Base-by-base conservation (phyloP, 202 grass and related monocot species). In the Bolboschoenoplectus hybrid region DNA sequence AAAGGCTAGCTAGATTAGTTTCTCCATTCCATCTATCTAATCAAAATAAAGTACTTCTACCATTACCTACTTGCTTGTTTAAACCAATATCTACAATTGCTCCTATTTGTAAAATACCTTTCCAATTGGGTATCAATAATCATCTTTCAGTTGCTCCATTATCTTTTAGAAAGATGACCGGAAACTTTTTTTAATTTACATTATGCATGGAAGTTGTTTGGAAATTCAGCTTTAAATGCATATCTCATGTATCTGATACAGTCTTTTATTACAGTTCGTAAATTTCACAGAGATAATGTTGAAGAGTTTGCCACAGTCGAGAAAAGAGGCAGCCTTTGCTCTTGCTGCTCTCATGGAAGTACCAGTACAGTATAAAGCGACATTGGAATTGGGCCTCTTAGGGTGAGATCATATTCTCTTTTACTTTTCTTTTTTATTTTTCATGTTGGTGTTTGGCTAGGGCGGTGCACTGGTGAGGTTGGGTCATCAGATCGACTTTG, bases 331-430 rank as follows among this genome's bases (percentile, higher is more conserved):
- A 47, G 69, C 40, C 14, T 88, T 88, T 88, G 86, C 86, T 78
- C 86, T 88, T 83, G 41, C 34, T 20, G 86, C 86, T 77, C 81
- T 88, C 47, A 88, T 88, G 86, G 86, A 88, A 88, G 82, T 88
- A 32, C 86, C 86, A 3, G 19, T 66, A 57, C 86, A 88, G 63
- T 88, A 88, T 39, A 84, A 75, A 79, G 86, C 86, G 3, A 88
- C 86, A 44, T 46, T 78, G 34, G 68, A 79, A 83, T 55, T 84
- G 26, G 52, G 81, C 12, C 51, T 78, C 34, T 88, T 84, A 78
- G 86, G 81, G 66, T 88, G 82, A 66, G 40, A 17, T 55, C 20
- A 1, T 34, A 41, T 20, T 38, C n/a, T 20, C 8, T 10, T 50
- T 67, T 47, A 32, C 7, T 70, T 11, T 34, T 82, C 34, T 32